Evolutionary conservation across 2,329 filamentous ascomycete genomes (phyloP), one percentile per base, ranked within the genome.

Genomic region (Akanthomyces uredinophilus): DNA sequence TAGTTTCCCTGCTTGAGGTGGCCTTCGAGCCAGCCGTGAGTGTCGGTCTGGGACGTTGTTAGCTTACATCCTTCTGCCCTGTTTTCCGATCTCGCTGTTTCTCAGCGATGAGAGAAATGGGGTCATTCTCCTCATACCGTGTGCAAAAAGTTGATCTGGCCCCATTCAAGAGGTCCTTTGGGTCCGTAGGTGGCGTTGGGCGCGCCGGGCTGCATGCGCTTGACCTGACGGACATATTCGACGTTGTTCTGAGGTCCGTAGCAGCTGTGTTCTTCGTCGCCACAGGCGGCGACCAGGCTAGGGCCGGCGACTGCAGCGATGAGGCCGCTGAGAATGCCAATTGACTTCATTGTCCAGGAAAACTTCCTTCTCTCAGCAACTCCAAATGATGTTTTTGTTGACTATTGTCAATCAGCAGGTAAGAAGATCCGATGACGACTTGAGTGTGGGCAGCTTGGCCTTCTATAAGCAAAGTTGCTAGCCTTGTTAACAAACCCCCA

Each of bases 1-100:
- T 87, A 87, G 68, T 86, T 87, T 66, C 79, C 75, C 72, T 87
- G 83, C 66, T 86, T 85, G 65, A 87, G 70, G 68, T 86, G 82
- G 4, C 83, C 82, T 67, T 83, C 81, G 20, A 87, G 75, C 84
- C 84, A 85, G 22, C 83, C 83, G 68, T 86, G 83, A 0, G 83
- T 85, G 65, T 87, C 84, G 3, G 83, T 86, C 75, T 76, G 20
- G 20, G 20, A 14, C 5, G 10, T 22, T 24, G 29, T 37, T 32
- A 50, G 57, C 22, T 44, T 43, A n/a, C 32, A 8, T 18, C 46
- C 27, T 16, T 32, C 35, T 20, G 4, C 16, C 27, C 11, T n/a
- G 6, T 6, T 22, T 27, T 35, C 24, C 18, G 6, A 6, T 39
- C 4, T n/a, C 18, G 18, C 37, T 16, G 3, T 5, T 39, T 14